phyloP scores from a whole-genome alignment of 805 yeast genomes.

The Kodamaea neixiangensis region DNA sequence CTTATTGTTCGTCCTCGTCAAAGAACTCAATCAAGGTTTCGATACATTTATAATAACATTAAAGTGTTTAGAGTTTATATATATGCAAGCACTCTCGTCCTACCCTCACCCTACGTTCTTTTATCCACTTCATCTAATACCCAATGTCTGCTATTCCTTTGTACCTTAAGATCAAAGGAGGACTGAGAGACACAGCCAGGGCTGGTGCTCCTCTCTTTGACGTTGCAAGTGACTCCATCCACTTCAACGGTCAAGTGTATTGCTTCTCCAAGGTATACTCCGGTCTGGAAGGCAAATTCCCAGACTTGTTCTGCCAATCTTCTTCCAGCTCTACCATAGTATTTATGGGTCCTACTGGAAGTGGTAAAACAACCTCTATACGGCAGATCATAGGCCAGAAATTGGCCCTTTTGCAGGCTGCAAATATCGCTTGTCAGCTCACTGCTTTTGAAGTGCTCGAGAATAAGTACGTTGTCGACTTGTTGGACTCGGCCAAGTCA shows the following conservation, averaged over 20 bases:
- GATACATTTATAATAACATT: neutral
- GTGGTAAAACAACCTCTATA: constrained; percentile 36
- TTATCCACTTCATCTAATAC: neutral
- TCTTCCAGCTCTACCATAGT: constrained; percentile 16
- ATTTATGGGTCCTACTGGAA: constrained; percentile 32
- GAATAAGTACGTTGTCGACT: constrained; percentile 27
- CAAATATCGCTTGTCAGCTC: constrained; percentile 10
- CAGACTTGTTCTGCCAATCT: constrained; percentile 5
- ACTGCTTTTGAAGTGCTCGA: constrained; percentile 33
- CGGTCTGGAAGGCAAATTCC: neutral
- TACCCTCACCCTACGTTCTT: neutral
- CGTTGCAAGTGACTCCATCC: constrained; percentile 17
- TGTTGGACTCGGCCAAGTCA: constrained; percentile 18
- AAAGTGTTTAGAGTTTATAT: neutral
- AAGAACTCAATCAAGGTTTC: neutral
- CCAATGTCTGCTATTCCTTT: constrained; percentile 20
- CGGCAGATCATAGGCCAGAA: constrained; percentile 19
- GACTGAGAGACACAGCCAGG: neutral
- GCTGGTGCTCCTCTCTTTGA: neutral
- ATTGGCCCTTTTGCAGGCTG: constrained; percentile 9
- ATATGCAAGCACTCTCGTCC: neutral
- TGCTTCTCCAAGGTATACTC: constrained; percentile 23
- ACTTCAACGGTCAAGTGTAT: constrained; percentile 21
- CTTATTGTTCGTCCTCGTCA: constrained; percentile 1
- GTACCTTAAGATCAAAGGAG: constrained; percentile 27